A percentile compares a stretch with the other conserved stretches of the same genome.
These are phyloP conservation scores for Cornus suecica DNA, from an alignment of 148 eudicot species.

Conservation along the genomic window DNA sequence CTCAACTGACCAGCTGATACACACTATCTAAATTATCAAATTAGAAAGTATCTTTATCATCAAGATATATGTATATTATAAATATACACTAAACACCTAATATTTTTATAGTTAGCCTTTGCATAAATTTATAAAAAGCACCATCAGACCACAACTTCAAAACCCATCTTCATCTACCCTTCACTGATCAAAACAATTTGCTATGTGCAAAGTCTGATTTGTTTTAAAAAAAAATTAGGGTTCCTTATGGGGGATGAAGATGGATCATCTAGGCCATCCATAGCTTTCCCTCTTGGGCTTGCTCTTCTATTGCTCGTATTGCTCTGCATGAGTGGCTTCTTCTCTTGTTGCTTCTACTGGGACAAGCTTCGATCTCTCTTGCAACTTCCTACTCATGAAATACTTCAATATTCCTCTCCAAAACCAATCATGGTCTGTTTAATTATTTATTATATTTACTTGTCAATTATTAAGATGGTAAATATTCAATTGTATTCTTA, in stretches of 20 bases:
- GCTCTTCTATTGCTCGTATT: constrained; percentile 9
- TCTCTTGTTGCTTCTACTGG: constrained; percentile 12
- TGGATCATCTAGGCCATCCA: constrained; percentile 6
- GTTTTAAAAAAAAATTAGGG: neutral
- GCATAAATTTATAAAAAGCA: neutral
- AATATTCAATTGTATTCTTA: too few species aligned
- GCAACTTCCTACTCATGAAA: neutral
- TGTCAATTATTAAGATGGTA: too few species aligned
- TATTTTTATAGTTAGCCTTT: too few species aligned
- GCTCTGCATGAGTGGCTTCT: constrained; percentile 13
- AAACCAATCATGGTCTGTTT: neutral
- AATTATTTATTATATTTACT: too few species aligned
- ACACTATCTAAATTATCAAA: neutral
- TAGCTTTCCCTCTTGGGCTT: constrained; percentile 15
- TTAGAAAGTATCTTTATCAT: too few species aligned
- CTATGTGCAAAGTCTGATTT: neutral
- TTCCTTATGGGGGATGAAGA: neutral
- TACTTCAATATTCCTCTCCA: neutral
- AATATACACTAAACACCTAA: too few species aligned
- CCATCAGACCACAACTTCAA: neutral
- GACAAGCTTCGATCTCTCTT: constrained; percentile 5
- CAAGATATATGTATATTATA: too few species aligned
- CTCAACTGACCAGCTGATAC: neutral
- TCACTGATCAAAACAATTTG: neutral
- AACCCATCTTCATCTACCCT: neutral